Base-by-base conservation (phyloP, 352 stramenopile genomes). In the Phytophthora constricta region DNA sequence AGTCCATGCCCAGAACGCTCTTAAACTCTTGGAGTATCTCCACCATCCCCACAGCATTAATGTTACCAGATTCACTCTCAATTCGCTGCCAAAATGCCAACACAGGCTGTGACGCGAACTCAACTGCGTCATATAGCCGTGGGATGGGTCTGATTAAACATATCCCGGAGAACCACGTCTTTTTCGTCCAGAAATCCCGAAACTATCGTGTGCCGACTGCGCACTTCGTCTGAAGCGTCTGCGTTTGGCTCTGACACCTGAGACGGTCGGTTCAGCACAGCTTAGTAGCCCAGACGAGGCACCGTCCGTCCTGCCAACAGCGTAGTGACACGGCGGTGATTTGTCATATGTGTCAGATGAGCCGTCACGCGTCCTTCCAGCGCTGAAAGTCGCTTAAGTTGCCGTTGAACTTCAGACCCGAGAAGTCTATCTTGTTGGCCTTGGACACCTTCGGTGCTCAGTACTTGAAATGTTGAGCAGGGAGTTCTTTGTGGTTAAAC, bases 121-220 rank as follows among this genome's bases (percentile, higher is more conserved):
- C n/a, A n/a, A n/a, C n/a, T 65, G 58, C 31, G 8, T 51, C 47
- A 58, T 41, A 31, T 41, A 65, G 34, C 26, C 47, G 16, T 65
- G 48, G 19, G 37, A 33, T 7, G 33, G 10, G 57, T 64, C 46
- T 64, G 33, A 7, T 51, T 51, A 45, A 55, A 55, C 33, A 65
- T 14, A 13, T 52, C 57, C n/a, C 34, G 22, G 8, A 65, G 25
- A 26, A 37, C 58, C 17, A 34, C 52, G n/a, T 58, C 48, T n/a
- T 65, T 33, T 19, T 65, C 34, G 9, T 17, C 9, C 47, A 58
- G 16, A 14, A 65, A 53, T 19, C 26, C 26, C 7, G 16, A 1
- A 5, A 58, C 58, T 1, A 52, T 17, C 31, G 37, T 17, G 11
- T 43, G 28, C 17, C 26, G 48, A 20, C 26, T 45, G 23, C 27